These are phyloP conservation scores for Leishmania guyanensis DNA, from an alignment of 208 protist genomes.

Conservation along the genomic window DNA sequence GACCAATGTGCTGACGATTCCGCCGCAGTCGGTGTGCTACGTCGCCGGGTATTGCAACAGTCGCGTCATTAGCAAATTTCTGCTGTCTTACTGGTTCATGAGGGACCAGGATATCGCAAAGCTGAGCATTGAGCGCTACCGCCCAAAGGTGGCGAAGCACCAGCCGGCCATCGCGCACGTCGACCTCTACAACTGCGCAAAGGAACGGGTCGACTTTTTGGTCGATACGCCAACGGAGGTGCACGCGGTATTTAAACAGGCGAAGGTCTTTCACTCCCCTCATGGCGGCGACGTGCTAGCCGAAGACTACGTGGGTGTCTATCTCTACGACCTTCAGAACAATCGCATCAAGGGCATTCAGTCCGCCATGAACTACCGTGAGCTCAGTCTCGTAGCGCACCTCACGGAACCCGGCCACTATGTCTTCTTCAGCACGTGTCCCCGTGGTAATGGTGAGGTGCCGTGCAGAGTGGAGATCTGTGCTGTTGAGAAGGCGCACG, in stretches of 20 bases:
- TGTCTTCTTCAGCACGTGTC: slow-evolving; percentile 50
- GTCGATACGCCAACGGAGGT: slow-evolving; percentile 58
- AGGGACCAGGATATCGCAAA: slow-evolving; percentile 17
- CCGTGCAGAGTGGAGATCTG: slow-evolving; percentile 59
- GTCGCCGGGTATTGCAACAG: slow-evolving; percentile 50
- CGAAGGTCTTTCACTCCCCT: slow-evolving; percentile 31
- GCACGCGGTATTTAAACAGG: slow-evolving; percentile 55
- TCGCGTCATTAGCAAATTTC: slow-evolving; percentile 49
- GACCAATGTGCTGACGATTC: slow-evolving; percentile 45
- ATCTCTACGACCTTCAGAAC: slow-evolving; percentile 58
- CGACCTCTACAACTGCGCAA: slow-evolving; percentile 37
- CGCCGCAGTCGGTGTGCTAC: slow-evolving; percentile 58
- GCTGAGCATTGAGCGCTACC: slow-evolving; percentile 38
- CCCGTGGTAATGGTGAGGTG: slow-evolving; percentile 35
- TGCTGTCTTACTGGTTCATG: slow-evolving; percentile 68
- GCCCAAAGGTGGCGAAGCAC: slow-evolving; percentile 37
- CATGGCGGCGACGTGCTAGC: slow-evolving; percentile 43
- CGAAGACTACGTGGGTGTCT: slow-evolving; percentile 56
- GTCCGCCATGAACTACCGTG: slow-evolving; percentile 58
- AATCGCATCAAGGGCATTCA: slow-evolving; percentile 41
- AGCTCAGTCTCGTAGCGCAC: slow-evolving; percentile 52
- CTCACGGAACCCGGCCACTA: slow-evolving; percentile 41
- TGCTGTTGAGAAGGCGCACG: slow-evolving; percentile 45
- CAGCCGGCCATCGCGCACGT: slow-evolving; percentile 46
- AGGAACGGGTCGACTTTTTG: slow-evolving; percentile 62